Base-by-base conservation (phyloP, 495 filamentous ascomycete species). In the Echria macrotheca region DNA sequence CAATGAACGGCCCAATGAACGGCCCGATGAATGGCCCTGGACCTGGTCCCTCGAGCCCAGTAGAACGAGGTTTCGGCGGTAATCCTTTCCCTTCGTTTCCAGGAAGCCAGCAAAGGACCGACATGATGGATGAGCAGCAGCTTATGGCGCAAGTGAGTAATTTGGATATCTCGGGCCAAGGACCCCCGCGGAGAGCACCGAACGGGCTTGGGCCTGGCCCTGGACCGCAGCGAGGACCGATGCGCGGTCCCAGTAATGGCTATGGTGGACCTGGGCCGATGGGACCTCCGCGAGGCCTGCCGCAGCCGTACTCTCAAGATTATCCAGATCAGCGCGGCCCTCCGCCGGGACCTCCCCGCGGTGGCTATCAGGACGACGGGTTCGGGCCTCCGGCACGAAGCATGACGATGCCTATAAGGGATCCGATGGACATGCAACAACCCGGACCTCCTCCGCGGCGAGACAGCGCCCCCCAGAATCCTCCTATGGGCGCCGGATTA, bases 41-140 rank as follows among this genome's bases (percentile, higher is more conserved):
- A 1, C 52, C 56, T 1, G 28, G 42, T 17, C 39, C 54, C 3
- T 41, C 46, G 24, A 62, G 55, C 29, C 76, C 81, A 7, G 71
- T 73, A 9, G 70, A 69, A 4, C 57, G 70, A 32, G 65, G 76
- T n/a, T 84, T 78, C 59, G 83, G 52, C 61, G 82, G 52, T 37
- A 83, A 81, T 52, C 78, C 84, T 3, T 89, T 86, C 50, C 82
- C 85, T 10, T 69, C 75, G 1, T 86, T 87, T 49, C 79, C 80
- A 0, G 74, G 74, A 25, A 63, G 68, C 36, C 69, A 71, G 31
- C 71, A 71, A 33, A 73, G 67, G 49, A 71, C 68, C 1, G 69
- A 73, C 37, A 33, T 66, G 19, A 64, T 71, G 28, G 64, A 76
- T 51, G 69, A 73, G 48, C 64, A 59, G 22, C 59, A 74, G 14